Base-by-base conservation (phyloP, 345 rosid genomes). In the Gynandropsis gynandra region DNA sequence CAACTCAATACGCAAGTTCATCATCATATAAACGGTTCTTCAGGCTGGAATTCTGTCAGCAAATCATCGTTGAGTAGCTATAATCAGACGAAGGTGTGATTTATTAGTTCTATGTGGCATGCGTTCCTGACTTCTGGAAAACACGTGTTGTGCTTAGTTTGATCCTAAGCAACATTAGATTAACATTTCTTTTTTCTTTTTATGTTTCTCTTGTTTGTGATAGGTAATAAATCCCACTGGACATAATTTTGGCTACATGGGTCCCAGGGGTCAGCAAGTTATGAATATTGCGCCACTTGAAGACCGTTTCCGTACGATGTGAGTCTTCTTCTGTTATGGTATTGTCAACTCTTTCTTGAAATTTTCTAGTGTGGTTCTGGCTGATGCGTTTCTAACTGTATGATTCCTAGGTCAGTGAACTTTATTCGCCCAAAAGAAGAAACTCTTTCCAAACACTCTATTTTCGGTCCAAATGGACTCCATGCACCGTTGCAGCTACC, bases 401-500 rank as follows among this genome's bases (percentile, higher is more conserved):
- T 8, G 27, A 47, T 50, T 48, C 72, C 59, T 72, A 87, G 98
- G 70, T 79, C 88, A 50, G 66, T 92, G 61, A 82, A 67, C 54
- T 66, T 64, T 3, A 65, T 67, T 29, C 74, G 63, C 34, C 96
- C 96, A 24, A 87, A 64, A 51, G 86, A 83, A 35, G 96, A 92
- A 71, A 78, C 88, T 46, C 95, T 92, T 32, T 82, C 93, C 18
- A 82, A 72, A 70, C 96, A 92, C 72, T 87, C 98, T 50, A 74
- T 92, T 62, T 66, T 92, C 54, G 98, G 98, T 58, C 89, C 95
- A 42, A 74, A 58, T 69, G 96, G 96, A 61, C 87, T 87, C 50
- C 43, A 51, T 70, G 96, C 86, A 47, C 80, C 62, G 31, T 85
- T 95, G 96, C 84, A 87, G 75, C 86, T 86, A 10, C 93, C 96